Evolutionary conservation across 2,329 filamentous ascomycete species (phyloP), one percentile per base, ranked within the genome.

Genomic region (Lecanicillium sp.): DNA sequence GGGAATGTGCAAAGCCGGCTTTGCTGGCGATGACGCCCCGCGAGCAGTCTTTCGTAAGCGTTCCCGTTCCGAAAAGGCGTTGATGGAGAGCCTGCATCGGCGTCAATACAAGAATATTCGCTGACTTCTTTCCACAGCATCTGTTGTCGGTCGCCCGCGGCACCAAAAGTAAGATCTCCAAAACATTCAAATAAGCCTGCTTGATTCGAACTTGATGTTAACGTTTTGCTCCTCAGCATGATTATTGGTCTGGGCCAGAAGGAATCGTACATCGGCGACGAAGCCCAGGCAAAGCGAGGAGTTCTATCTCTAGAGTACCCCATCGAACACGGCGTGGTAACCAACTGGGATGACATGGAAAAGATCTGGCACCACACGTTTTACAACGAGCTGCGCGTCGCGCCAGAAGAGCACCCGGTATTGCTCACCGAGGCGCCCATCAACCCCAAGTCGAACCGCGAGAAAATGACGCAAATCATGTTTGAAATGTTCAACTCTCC

Each of bases 321-420:
- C 65, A 97, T 98, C 68, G 92, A 97, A 81, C 92, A 97, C 83
- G 92, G 92, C 92, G 90, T 98, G 61, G 92, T 98, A 66, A 97
- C 92, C 75, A 96, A 97, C 87, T 97, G 90, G 90, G 90, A 97
- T 70, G 92, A 97, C 72, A 97, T 97, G 92, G 90, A 97, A 80
- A 97, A 97, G 84, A 97, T 97, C 61, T 98, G 92, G 92, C 92
- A 98, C 73, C 92, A 98, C 87, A 97, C 92, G 65, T 98, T 97
- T 81, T 97, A 97, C 86, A 97, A 98, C 76, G 92, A 97, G 79
- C 81, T 97, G 65, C 90, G 92, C 89, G 92, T 97, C 53, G 92
- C 90, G 59, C 92, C 92, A 59, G 92, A 97, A 80, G 92, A 97
- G 84, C 92, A 97, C 81, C 92, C 92, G 60, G 89, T 97, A 66